phyloP scores from a whole-genome alignment of 768 basidiomycete genomes.

The Lanmaoa rubissima region DNA sequence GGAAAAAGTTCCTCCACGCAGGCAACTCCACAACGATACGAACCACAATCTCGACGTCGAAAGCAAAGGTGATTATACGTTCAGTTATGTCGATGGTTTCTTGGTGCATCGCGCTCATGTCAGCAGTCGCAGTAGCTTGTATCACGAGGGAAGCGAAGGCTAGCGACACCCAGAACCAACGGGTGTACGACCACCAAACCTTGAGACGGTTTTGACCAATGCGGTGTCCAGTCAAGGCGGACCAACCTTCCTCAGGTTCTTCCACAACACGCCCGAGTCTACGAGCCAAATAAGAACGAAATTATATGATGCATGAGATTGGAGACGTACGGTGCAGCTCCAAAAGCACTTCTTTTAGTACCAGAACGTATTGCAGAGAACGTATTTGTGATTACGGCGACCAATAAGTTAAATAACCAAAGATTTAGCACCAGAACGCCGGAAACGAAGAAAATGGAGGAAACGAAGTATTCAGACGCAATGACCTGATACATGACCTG shows the following conservation, averaged over 20 bases:
- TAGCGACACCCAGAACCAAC: slow-evolving; percentile 74
- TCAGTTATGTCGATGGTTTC: slow-evolving; percentile 62
- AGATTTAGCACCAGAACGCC: slow-evolving; percentile 88
- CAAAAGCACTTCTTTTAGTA: slow-evolving; percentile 91
- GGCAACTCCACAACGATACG: slow-evolving; percentile 72
- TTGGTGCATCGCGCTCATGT: slow-evolving; percentile 45
- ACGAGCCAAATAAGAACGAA: slow-evolving; percentile 1
- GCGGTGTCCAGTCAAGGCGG: slow-evolving; percentile 44
- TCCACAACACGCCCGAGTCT: slow-evolving; percentile 45
- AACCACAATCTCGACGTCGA: slow-evolving; percentile 85
- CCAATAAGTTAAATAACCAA: slow-evolving; percentile 90
- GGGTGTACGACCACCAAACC: slow-evolving; percentile 54
- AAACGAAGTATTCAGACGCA: slow-evolving; percentile 87
- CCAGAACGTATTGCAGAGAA: slow-evolving; percentile 85
- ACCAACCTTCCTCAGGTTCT: slow-evolving; percentile 66
- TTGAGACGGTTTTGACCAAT: slow-evolving; percentile 49
- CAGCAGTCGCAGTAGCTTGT: slow-evolving; percentile 65
- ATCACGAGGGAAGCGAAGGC: slow-evolving; percentile 68
- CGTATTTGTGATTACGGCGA: slow-evolving; percentile 93
- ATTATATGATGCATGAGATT: background rate
- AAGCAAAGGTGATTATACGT: slow-evolving; percentile 73
- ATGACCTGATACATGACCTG: slow-evolving; percentile 85
- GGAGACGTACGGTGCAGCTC: slow-evolving; percentile 49
- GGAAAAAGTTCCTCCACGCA: slow-evolving; percentile 79
- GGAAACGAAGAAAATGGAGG: slow-evolving; percentile 83